Conservation (phyloP, 2,329 filamentous ascomycete species). For the Verticillium tricorpus region DNA sequence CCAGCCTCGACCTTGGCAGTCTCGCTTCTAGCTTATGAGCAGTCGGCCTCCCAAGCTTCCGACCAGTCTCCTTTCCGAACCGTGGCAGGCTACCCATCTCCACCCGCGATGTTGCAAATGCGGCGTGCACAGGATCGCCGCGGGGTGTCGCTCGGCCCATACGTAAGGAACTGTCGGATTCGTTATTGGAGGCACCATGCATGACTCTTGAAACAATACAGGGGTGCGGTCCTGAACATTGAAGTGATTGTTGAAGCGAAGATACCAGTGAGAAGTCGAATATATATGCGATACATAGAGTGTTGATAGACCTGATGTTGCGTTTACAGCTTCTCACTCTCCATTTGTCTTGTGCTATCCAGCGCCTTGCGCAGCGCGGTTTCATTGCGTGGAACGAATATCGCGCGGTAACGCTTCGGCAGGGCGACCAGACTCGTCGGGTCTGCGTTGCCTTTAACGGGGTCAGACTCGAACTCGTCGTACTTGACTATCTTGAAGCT, state of each 20-base stretch:
- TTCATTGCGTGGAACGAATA: conserved; percentile 46
- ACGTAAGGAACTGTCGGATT: no score
- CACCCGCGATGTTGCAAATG: no score
- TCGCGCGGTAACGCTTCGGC: conserved; percentile 52
- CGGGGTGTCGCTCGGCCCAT: no score
- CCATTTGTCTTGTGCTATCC: not conserved
- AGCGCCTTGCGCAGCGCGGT: conserved; percentile 1
- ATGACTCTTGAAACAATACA: not conserved
- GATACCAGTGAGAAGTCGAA: not conserved
- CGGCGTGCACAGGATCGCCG: no score
- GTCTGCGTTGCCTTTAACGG: conserved; percentile 54
- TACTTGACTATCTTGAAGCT: conserved; percentile 54
- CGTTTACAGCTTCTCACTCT: not conserved
- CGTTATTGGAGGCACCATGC: no score
- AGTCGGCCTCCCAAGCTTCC: no score
- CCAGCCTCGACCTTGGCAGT: no score
- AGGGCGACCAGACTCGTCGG: conserved; percentile 59
- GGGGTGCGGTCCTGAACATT: not conserved
- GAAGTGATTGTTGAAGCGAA: not conserved
- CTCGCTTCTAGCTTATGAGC: no score
- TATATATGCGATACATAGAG: not conserved
- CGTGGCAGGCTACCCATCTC: no score
- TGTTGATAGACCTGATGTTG: not conserved
- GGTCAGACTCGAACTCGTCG: conserved; percentile 53
- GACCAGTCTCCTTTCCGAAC: no score